Evolutionary conservation across 2,329 filamentous ascomycete genomes (phyloP), one percentile per base, ranked within the genome.

Genomic region (Botrytis squamosa): DNA sequence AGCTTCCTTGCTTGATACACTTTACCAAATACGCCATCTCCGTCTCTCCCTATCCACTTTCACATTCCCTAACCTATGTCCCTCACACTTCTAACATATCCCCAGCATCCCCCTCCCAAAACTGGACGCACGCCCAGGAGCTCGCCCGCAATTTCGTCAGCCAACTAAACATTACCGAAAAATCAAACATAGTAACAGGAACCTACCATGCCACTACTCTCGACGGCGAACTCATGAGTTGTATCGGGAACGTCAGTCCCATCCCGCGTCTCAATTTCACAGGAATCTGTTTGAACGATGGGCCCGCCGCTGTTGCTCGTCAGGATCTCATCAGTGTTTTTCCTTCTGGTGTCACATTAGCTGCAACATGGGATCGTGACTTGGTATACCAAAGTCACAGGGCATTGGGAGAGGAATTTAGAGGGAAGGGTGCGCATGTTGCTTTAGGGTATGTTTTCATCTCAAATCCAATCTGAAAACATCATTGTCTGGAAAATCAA

Each of bases 391-490:
- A 86, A 69, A 88, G 93, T 67, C 93, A 90, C 44, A 83, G 87
- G 67, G 91, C 91, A 67, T 93, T 97, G 90, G 94, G 91, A 2
- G 84, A 86, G 72, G 94, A 97, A 81, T 93, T 93, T 80, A 88
- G 86, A 76, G 88, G 83, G 57, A 97, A 97, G 82, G 94, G 94
- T 64, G 88, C 93, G 40, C 92, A 97, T 80, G 86, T 96, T 20
- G 87, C 91, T 73, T 86, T 97, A 9, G 94, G 84, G 2, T 77
- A 73, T 44, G 74, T 64, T 36, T 29, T 14, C 29, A 3, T 14
- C 20, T 38, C 29, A 8, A 55, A 55, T 29, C 12, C n/a, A 12
- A 12, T 16, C 36, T 36, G 62, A 52, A 10, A 33, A 7, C 18
- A 55, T 40, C 5, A 16, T 36, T 36, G 52, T 55, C 9, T 52